phyloP scores from a whole-genome alignment of 2,329 filamentous ascomycete genomes.

The Sporothrix luriei region DNA sequence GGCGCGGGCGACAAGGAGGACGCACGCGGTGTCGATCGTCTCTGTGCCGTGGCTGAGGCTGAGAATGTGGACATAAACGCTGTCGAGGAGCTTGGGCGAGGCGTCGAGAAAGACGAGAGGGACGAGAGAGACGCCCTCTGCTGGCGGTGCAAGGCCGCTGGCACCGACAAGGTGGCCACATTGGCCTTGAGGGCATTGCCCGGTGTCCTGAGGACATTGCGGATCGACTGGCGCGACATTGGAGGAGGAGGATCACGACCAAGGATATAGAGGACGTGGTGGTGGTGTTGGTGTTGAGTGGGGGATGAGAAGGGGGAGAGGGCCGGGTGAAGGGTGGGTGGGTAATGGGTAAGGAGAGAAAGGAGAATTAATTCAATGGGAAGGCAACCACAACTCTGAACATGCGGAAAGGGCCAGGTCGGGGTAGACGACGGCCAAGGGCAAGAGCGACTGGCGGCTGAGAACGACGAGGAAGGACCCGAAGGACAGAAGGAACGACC shows the following conservation, averaged over 20 bases:
- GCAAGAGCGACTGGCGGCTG: constrained; percentile 3
- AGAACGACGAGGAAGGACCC: not conserved
- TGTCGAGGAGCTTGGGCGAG: not conserved
- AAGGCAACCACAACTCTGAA: not conserved
- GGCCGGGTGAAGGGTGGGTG: not conserved
- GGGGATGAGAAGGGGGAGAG: not conserved
- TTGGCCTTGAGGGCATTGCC: constrained; percentile 25
- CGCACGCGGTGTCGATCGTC: constrained; percentile 25
- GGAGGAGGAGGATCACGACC: not conserved
- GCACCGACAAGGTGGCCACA: not conserved
- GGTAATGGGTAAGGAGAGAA: not conserved
- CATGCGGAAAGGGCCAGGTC: constrained; percentile 5
- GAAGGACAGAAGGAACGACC: constrained; percentile 22
- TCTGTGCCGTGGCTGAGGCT: constrained; percentile 22
- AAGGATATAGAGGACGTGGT: not conserved
- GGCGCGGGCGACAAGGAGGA: constrained; percentile 20
- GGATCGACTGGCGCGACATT: constrained; percentile 36
- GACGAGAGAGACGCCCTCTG: constrained; percentile 18
- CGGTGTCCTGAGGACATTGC: constrained; percentile 32
- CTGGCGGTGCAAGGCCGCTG: not conserved
- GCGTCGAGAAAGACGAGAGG: not conserved
- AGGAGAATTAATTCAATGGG: constrained; percentile 14
- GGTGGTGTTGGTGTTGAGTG: constrained; percentile 10
- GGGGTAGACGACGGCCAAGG: not conserved
- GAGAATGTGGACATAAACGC: constrained; percentile 3